Evolutionary conservation across 345 rosid species (phyloP).

Genomic region (Psidium friedrichsthalianum): DNA sequence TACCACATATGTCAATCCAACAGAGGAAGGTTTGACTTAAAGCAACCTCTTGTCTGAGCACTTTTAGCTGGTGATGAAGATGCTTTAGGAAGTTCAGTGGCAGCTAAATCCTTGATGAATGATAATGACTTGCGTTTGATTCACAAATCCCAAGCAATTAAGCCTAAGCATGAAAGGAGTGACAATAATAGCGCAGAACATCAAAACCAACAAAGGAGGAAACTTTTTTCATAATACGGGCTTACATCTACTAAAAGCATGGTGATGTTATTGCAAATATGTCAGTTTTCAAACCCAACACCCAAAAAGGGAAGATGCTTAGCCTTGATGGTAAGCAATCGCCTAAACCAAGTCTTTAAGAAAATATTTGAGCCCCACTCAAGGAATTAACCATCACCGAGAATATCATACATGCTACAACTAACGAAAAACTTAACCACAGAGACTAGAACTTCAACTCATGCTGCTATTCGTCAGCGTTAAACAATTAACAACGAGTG

Average conservation of each 20-base stretch:
- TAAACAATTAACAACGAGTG: not conserved
- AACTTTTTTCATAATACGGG: not conserved
- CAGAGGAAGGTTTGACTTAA: not conserved
- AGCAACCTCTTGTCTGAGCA: slow-evolving; percentile 65
- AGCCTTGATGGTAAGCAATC: not conserved
- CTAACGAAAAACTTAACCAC: not conserved
- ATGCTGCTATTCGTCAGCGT: not conserved
- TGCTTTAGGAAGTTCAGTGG: slow-evolving; percentile 53
- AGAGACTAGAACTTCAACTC: not conserved
- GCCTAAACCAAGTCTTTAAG: not conserved
- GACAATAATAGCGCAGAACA: not conserved
- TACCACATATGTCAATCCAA: not conserved
- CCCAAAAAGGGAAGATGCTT: not conserved
- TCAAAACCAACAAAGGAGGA: not conserved
- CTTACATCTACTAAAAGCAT: not conserved
- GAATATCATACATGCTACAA: not conserved
- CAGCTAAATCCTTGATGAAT: slow-evolving; percentile 69
- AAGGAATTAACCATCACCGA: not conserved
- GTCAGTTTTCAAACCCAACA: not conserved
- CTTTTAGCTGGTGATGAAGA: slow-evolving; percentile 55
- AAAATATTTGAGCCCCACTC: not conserved
- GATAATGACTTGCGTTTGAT: slow-evolving; percentile 45
- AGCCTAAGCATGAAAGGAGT: not conserved
- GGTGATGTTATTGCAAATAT: not conserved
- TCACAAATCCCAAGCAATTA: not conserved